Percentiles rank a stretch among this genome's conserved stretches.
These are phyloP conservation scores for Didymella pinodella DNA, from an alignment of 2,329 filamentous ascomycete species.

Conservation along the genomic window DNA sequence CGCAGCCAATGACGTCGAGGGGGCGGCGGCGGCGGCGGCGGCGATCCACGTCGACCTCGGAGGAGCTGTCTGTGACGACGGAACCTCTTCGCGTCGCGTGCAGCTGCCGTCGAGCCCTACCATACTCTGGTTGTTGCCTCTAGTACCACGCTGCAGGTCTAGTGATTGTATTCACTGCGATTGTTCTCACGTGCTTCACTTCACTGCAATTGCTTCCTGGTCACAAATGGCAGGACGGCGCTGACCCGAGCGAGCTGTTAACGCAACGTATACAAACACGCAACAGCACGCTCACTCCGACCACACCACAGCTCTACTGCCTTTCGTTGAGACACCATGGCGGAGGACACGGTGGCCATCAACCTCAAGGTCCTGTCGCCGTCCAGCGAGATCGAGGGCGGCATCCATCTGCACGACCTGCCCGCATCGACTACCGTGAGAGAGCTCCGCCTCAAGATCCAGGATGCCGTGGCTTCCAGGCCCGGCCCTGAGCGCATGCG, in stretches of 20 bases:
- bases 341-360: conserved; percentile 33
- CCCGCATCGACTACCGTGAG: conserved; percentile 56
- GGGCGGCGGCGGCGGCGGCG: conserved; percentile 27
- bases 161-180: background rate
- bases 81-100: conserved; percentile 3
- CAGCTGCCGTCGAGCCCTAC: background rate
- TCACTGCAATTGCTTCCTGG: background rate
- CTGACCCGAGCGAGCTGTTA: conserved; percentile 31
- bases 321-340: conserved; percentile 28
- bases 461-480: conserved; percentile 55
- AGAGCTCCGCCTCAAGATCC: conserved; percentile 62
- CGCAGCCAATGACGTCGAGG: conserved; percentile 39
- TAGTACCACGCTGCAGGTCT: background rate
- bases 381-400: conserved; percentile 49
- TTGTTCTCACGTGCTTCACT: background rate
- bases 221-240: conserved; percentile 22
- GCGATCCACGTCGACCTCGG: conserved; percentile 13
- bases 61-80: conserved; percentile 11
- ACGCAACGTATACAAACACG: conserved; percentile 46
- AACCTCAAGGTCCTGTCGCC: conserved; percentile 53
- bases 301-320: conserved; percentile 6
- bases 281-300: conserved; percentile 9
- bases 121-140: background rate
- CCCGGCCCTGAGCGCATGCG: conserved; percentile 58
- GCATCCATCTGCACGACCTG: conserved; percentile 42